Evolutionary conservation across 345 rosid genomes (phyloP), one percentile per base, ranked within the genome.

Genomic region (Lagerstroemia speciosa): DNA sequence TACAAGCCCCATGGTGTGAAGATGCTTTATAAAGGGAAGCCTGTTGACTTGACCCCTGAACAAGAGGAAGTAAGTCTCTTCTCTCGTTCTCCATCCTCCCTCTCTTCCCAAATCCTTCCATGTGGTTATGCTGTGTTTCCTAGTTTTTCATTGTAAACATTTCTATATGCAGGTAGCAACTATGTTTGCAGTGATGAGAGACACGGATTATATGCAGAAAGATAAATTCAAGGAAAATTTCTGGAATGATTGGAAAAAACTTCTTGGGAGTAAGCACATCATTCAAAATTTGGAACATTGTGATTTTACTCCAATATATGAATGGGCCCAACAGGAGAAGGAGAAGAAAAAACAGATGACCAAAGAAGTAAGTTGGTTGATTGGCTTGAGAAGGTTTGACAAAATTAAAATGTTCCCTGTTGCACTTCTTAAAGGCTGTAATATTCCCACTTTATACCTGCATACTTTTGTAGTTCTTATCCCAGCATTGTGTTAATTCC

Each of bases 271-370:
- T 75, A 92, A 89, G 66, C 98, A 92, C 83, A 84, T 79, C 24
- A 85, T 95, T 76, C 95, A 95, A 78, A 83, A 81, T 22, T 72
- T 95, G 81, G 88, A 90, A 50, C 79, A 70, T 31, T 95, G 99
- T 77, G 94, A 95, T 79, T 92, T 95, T 72, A 78, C 77, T 66
- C 96, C 97, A 67, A 85, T 95, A 70, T 92, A 87, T 74, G 89
- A 92, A 46, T 95, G 99, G 99, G 92, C 79, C 79, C 83, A 83
- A 73, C 68, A 41, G 78, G 96, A 95, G 84, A 95, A 95, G 75
- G 99, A 95, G 87, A 95, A 86, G 86, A 95, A 95, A 83, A 92
- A 92, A 78, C 97, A 90, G 70, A 79, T 90, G 97, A 95, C 72
- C 80, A 66, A 95, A 67, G 99, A 90, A 83, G 99, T 95, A 80